Conservation (phyloP, 2,329 filamentous ascomycete species). For the Colletotrichum graminicola region DNA sequence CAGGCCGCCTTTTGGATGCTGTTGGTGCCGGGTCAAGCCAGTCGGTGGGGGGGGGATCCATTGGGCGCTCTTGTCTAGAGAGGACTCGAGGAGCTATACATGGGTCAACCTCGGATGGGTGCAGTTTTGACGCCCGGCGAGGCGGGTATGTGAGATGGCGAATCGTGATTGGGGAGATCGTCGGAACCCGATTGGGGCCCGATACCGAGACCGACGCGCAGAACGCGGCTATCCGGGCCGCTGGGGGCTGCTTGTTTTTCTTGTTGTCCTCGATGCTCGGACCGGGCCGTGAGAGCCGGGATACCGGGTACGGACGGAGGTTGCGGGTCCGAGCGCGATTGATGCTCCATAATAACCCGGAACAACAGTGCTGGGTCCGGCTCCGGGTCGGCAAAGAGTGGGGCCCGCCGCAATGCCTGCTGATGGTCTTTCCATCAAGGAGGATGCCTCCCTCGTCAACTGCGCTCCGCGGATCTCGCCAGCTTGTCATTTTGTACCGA, state of each 20-base stretch:
- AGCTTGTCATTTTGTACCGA: not conserved
- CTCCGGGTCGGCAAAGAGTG: not conserved
- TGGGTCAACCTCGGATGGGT: not conserved
- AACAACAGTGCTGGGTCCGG: not conserved
- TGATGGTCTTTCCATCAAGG: not conserved
- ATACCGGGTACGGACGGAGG: not conserved
- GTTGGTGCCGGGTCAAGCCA: not conserved
- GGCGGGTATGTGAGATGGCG: not conserved
- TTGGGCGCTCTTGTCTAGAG: not conserved
- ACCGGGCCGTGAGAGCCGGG: not conserved
- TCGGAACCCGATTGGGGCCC: not conserved
- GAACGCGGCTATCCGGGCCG: not conserved
- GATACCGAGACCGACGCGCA: not conserved
- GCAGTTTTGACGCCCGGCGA: not conserved
- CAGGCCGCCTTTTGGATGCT: not conserved
- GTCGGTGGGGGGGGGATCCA: not conserved
- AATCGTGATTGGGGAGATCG: slow-evolving; percentile 9
- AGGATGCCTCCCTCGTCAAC: slow-evolving; percentile 11
- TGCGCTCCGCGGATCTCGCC: not conserved
- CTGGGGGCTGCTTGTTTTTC: not conserved
- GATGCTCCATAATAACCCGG: not conserved
- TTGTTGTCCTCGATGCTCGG: not conserved
- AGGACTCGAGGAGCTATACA: not conserved
- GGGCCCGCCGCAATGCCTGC: not conserved
- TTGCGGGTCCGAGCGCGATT: not conserved